Conservation (phyloP, 78 protist species). For the Dictyostelium discoideum region dicty_2.7 NC_007090.3:2680001-2680500, state of each 20-base stretch:
- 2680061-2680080: background rate
- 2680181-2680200: background rate
- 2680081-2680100: background rate
- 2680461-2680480: conserved; percentile 92
- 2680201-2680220: background rate
- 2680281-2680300: conserved; percentile 54
- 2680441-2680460: conserved; percentile 93
- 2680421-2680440: conserved; percentile 73
- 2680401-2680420: conserved; percentile 87
- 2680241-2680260: conserved; percentile 84
- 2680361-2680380: conserved; percentile 89
- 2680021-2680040: background rate
- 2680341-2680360: conserved; percentile 88
- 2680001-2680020: conserved; percentile 10
- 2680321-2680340: conserved; percentile 57
- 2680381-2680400: conserved; percentile 88
- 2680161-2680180: too few species aligned
- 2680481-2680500: conserved; percentile 94
- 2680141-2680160: too few species aligned
- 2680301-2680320: conserved; percentile 89
- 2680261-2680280: conserved; percentile 87
- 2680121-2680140: background rate
- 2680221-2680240: conserved; percentile 42
- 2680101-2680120: background rate
- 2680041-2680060: background rate